Conservation (phyloP, 768 basidiomycete species). For the Pulveroboletus sp. region DNA sequence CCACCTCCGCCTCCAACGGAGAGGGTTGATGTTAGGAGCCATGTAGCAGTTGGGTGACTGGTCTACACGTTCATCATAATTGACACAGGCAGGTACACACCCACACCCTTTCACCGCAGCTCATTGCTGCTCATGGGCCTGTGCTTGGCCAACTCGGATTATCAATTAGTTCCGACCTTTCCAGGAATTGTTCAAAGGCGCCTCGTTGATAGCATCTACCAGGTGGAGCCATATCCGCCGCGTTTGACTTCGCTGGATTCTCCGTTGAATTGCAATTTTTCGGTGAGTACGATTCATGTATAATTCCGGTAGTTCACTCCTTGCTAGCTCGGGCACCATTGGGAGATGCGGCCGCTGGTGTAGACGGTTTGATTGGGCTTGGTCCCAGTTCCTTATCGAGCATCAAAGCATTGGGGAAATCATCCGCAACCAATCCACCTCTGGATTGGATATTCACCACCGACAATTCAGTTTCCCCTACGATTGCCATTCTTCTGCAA, state of each 20-base stretch:
- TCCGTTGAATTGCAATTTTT: slow-evolving; percentile 44
- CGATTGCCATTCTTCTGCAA: slow-evolving; percentile 59
- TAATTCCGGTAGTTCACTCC: slow-evolving; percentile 1
- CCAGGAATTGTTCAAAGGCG: too few species aligned
- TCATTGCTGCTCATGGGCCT: background rate
- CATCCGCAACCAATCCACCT: slow-evolving; percentile 45
- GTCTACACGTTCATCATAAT: slow-evolving; percentile 38
- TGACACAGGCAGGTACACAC: slow-evolving; percentile 44
- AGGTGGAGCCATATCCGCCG: slow-evolving; percentile 31
- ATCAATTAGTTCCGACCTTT: slow-evolving; percentile 56
- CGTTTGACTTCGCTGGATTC: slow-evolving; percentile 34
- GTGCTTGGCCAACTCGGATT: background rate
- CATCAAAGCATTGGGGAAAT: slow-evolving; percentile 35
- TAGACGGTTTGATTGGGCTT: slow-evolving; percentile 47
- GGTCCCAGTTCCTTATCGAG: slow-evolving; percentile 58
- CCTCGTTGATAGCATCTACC: background rate
- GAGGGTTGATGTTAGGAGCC: slow-evolving; percentile 28
- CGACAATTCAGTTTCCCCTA: slow-evolving; percentile 55
- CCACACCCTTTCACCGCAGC: background rate
- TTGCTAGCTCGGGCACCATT: slow-evolving; percentile 19
- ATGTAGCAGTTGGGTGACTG: slow-evolving; percentile 25
- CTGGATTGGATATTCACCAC: slow-evolving; percentile 64
- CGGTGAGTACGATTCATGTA: slow-evolving; percentile 1
- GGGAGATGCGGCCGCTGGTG: slow-evolving; percentile 8
- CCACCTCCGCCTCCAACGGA: slow-evolving; percentile 15